These are phyloP conservation scores for Vishniacozyma victoriae DNA, from an alignment of 768 basidiomycete species.

Conservation along the genomic window DNA sequence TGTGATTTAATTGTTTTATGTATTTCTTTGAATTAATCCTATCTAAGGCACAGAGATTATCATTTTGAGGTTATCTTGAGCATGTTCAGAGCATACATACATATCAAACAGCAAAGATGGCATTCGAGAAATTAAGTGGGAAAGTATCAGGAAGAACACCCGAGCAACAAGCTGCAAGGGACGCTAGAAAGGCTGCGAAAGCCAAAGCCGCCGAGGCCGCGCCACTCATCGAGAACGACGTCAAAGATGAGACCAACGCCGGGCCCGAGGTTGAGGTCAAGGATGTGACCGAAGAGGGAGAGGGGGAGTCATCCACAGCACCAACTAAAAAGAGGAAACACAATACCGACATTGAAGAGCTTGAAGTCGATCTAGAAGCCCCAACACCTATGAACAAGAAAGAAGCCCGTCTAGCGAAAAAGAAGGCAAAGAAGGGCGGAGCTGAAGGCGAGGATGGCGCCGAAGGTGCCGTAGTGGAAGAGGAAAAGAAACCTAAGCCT, in stretches of 20 bases:
- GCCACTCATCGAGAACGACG: neutral
- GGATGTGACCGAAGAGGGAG: neutral
- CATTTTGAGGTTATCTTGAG: no score
- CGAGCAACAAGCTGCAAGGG: constrained; percentile 25
- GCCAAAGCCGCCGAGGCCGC: constrained; percentile 2
- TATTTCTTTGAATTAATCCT: no score
- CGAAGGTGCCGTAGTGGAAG: constrained; percentile 30
- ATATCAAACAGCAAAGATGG: no score
- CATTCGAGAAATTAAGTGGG: no score
- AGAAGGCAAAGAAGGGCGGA: constrained; percentile 26
- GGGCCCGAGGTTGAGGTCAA: neutral
- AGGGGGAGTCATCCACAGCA: constrained; percentile 5
- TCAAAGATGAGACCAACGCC: no score
- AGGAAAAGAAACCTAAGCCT: constrained; percentile 51
- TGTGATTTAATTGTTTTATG: no score
- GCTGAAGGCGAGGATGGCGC: constrained; percentile 8
- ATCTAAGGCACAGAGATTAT: no score
- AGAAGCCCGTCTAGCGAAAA: constrained; percentile 38
- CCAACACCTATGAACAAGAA: constrained; percentile 43
- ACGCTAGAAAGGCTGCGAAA: constrained; percentile 27
- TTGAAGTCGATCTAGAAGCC: constrained; percentile 42
- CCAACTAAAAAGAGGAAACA: constrained; percentile 7
- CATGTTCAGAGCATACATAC: no score
- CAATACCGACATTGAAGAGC: constrained; percentile 15
- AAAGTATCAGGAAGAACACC: constrained; percentile 25